These are phyloP conservation scores for Penicillium frequentans DNA, from an alignment of 2,329 filamentous ascomycete species.

Conservation along the genomic window DNA sequence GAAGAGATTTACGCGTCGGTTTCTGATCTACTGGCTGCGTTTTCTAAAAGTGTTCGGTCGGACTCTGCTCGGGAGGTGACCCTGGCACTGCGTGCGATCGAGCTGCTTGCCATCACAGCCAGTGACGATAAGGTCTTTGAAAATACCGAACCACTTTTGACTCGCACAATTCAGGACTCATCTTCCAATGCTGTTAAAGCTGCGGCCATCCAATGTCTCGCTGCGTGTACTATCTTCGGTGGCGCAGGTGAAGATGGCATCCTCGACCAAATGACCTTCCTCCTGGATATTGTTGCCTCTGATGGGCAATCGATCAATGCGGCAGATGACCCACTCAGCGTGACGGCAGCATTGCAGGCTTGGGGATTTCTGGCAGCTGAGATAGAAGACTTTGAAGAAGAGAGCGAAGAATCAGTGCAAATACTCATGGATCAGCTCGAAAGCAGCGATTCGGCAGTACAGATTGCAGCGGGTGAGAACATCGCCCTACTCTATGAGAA, in stretches of 20 bases:
- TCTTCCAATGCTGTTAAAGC: slow-evolving; percentile 65
- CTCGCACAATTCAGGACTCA: slow-evolving; percentile 65
- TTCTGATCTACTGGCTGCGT: slow-evolving; percentile 62
- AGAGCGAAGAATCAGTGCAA: slow-evolving; percentile 72
- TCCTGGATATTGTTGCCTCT: slow-evolving; percentile 75
- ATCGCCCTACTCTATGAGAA: slow-evolving; percentile 84
- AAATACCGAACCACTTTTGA: slow-evolving; percentile 58
- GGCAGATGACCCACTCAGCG: slow-evolving; percentile 67
- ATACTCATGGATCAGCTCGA: slow-evolving; percentile 84
- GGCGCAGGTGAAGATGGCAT: slow-evolving; percentile 69
- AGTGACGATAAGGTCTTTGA: slow-evolving; percentile 68
- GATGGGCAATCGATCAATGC: slow-evolving; percentile 74
- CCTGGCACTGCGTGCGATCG: slow-evolving; percentile 69
- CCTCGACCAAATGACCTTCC: slow-evolving; percentile 70
- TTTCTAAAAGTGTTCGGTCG: slow-evolving; percentile 69
- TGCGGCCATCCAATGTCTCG: slow-evolving; percentile 71
- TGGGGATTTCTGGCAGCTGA: slow-evolving; percentile 81
- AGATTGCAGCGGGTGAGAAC: slow-evolving; percentile 74
- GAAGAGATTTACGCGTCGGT: slow-evolving; percentile 61
- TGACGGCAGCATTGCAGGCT: slow-evolving; percentile 71
- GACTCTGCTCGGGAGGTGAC: slow-evolving; percentile 69
- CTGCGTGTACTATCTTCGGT: slow-evolving; percentile 71
- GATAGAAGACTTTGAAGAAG: slow-evolving; percentile 70
- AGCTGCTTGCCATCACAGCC: slow-evolving; percentile 67
- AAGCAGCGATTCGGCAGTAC: slow-evolving; percentile 69